Evolutionary conservation across 2,329 filamentous ascomycete genomes (phyloP), one percentile per base, ranked within the genome.

Genomic region (Alternaria alternata): DNA sequence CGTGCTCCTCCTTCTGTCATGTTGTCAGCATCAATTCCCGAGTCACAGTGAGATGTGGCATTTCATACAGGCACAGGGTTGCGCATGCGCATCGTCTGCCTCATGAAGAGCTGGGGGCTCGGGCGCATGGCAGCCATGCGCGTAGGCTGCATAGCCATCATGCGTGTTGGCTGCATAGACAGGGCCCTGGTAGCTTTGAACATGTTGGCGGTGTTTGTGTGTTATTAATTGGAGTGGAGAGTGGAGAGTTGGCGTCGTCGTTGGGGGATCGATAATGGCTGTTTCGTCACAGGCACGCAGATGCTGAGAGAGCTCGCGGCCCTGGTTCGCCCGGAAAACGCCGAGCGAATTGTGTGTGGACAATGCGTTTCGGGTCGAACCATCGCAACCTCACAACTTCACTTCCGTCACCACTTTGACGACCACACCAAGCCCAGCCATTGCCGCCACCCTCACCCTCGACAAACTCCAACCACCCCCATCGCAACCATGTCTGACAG

Each of bases 401-500:
- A 73, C 65, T 67, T 70, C 51, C 71, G 66, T 70, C 70, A 74
- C 71, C 65, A 64, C 62, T 57, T 57, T 59, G 49, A 63, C 65
- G 59, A 57, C 18, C 6, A 16, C 7, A 71, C 61, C 65, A 65
- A 72, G 69, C 39, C 54, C 53, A 57, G 70, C 71, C 63, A 75
- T 75, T 72, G 69, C 70, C 12, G 67, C 69, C 66, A 56, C 67
- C 51, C 64, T 66, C 62, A 12, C 46, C 52, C 62, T 44, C 64
- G 53, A 58, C 42, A 32, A 57, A 57, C 60, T 30, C 11, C 9
- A 30, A 53, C 65, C 34, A 61, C 60, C 32, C 59, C 76, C 79
- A 51, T 80, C 78, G 83, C 82, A 87, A 94, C 84, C 75, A 99
- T 99, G 94, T 91, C 93, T 81, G 92, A 96, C 84, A 72, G 71